Percentiles rank a stretch among this genome's conserved stretches.
Conservation (phyloP, 257 asterid genomes). For the Fraxinus americana region DNA sequence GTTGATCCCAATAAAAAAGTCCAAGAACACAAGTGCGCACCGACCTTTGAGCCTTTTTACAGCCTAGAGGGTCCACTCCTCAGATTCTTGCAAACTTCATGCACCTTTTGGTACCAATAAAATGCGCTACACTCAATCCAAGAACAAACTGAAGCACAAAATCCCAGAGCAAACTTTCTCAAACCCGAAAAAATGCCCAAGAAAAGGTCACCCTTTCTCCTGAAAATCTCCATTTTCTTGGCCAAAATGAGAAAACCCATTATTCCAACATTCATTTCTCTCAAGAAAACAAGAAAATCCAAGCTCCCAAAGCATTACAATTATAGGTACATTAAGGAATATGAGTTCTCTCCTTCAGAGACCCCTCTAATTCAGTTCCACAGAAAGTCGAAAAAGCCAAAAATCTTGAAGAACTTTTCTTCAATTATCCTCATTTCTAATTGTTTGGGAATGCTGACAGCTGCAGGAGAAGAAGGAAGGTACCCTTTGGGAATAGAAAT, state of each 20-base stretch:
- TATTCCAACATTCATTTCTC: slow-evolving; percentile 30
- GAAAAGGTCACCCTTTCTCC: slow-evolving; percentile 42
- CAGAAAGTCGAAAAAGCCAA: slow-evolving; percentile 31
- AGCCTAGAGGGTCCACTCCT: slow-evolving; percentile 41
- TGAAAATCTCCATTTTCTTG: slow-evolving; percentile 44
- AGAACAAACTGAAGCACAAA: slow-evolving; percentile 15
- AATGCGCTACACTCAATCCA: slow-evolving; percentile 16
- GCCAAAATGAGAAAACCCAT: slow-evolving; percentile 56
- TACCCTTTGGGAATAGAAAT: slow-evolving; percentile 26
- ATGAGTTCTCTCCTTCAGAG: slow-evolving; percentile 65
- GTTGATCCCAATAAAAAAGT: slow-evolving; percentile 28
- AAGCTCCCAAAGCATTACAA: slow-evolving; percentile 30
- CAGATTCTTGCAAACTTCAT: slow-evolving; percentile 15
- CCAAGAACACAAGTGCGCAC: slow-evolving; percentile 19
- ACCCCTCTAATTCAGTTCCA: slow-evolving; percentile 42
- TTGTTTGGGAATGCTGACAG: slow-evolving; percentile 39
- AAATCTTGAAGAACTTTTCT: slow-evolving; percentile 35
- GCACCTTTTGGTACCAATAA: slow-evolving; percentile 23
- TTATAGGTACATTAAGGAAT: slow-evolving; percentile 53
- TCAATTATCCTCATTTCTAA: slow-evolving; percentile 33
- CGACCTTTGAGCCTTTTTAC: slow-evolving; percentile 36
- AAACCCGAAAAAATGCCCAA: slow-evolving; percentile 41
- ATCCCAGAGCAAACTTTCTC: slow-evolving; percentile 19
- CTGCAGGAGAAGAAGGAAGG: slow-evolving; percentile 20
- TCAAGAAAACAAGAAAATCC: slow-evolving; percentile 36